phyloP scores from a whole-genome alignment of 306 rosid genomes.

The Glycine tomentella region DNA sequence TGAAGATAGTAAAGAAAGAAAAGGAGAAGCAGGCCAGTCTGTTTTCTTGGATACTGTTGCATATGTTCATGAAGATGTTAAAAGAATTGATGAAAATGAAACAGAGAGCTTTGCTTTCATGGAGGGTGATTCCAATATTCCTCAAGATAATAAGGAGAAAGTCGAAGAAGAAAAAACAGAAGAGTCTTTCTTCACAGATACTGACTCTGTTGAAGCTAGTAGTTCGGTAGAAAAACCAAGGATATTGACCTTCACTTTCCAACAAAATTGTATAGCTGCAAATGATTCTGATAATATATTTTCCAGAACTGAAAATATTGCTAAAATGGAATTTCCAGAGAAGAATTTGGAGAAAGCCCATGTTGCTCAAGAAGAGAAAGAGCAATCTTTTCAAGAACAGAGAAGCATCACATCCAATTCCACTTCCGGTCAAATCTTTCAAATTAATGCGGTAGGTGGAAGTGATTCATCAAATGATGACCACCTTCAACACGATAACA shows the following conservation, averaged over 20 bases:
- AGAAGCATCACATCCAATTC: constrained; percentile 18
- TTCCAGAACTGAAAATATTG: not conserved
- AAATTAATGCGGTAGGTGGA: constrained; percentile 2
- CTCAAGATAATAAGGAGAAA: not conserved
- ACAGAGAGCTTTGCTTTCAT: constrained; percentile 19
- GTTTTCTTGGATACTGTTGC: not conserved
- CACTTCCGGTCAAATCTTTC: constrained; percentile 19
- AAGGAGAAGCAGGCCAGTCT: not conserved
- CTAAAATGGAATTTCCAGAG: constrained; percentile 1
- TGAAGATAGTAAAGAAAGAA: not conserved
- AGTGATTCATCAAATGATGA: constrained; percentile 42
- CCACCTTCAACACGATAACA: constrained; percentile 17
- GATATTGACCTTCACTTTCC: constrained; percentile 47
- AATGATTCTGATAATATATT: constrained; percentile 16
- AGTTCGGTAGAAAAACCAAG: constrained; percentile 54
- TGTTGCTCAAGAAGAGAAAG: constrained; percentile 18
- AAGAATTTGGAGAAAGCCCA: not conserved
- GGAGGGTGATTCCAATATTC: not conserved
- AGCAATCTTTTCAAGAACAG: constrained; percentile 32
- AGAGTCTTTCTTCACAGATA: not conserved
- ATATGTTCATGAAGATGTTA: not conserved
- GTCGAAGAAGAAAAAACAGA: constrained; percentile 38
- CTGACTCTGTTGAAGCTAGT: constrained; percentile 21
- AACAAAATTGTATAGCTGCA: constrained; percentile 45
- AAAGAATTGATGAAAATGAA: constrained; percentile 25